Percentiles rank a stretch among this genome's conserved stretches.
Conservation (phyloP, 2,329 filamentous ascomycete genomes). For the Ophidiomyces ophidiicola region DNA sequence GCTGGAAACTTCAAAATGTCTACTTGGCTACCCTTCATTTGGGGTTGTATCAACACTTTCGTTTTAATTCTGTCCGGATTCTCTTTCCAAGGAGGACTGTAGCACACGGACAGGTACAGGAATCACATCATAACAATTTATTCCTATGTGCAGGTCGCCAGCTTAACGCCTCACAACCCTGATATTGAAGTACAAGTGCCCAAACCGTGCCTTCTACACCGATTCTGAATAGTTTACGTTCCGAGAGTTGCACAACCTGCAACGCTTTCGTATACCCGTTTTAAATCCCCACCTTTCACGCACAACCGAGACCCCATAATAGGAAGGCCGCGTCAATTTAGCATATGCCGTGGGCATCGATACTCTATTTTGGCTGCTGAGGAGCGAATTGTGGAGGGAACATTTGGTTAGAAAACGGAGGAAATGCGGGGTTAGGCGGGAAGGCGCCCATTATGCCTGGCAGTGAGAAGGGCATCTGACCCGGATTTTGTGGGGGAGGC, state of each 20-base stretch:
- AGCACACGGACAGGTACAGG: too few relatives aligned
- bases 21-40: slow-evolving; percentile 84
- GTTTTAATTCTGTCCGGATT: slow-evolving; percentile 78
- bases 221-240: slow-evolving; percentile 1
- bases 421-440: slow-evolving; percentile 14
- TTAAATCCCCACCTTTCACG: background rate
- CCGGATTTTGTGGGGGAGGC: slow-evolving; percentile 19
- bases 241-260: background rate
- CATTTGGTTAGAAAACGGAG: slow-evolving; percentile 7
- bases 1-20: slow-evolving; percentile 81
- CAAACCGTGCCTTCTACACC: background rate
- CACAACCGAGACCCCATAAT: background rate
- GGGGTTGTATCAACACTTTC: slow-evolving; percentile 73
- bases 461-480: slow-evolving; percentile 9
- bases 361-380: slow-evolving; percentile 7
- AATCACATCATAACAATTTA: too few relatives aligned
- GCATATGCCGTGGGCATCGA: slow-evolving; percentile 22
- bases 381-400: slow-evolving; percentile 10
- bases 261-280: background rate
- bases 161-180: background rate
- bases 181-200: slow-evolving; percentile 1
- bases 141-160: background rate
- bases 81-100: slow-evolving; percentile 81
- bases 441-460: slow-evolving; percentile 15
- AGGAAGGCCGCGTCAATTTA: slow-evolving; percentile 14